Evolutionary conservation across 495 filamentous ascomycete species (phyloP).

Genomic region (Penicillium psychrofluorescens): DNA sequence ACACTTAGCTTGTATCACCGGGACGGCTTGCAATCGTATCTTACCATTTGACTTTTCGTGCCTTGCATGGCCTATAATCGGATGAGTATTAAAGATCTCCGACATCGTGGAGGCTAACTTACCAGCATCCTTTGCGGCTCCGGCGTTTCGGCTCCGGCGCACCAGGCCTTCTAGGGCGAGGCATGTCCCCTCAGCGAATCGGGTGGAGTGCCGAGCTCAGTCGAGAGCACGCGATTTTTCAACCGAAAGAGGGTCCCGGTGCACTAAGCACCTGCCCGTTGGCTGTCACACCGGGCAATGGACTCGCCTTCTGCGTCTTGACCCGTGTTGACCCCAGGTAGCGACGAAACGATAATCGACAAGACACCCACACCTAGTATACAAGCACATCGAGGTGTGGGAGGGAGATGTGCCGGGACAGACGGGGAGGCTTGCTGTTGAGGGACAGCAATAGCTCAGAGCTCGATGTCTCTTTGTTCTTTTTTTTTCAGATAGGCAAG

Average conservation of each 20-base stretch:
- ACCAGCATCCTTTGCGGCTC: slow-evolving; percentile 85
- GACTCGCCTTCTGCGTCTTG: slow-evolving; percentile 23
- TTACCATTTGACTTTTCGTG: slow-evolving; percentile 78
- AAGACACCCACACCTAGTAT: slow-evolving; percentile 32
- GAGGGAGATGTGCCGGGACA: slow-evolving; percentile 21
- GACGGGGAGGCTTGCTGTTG: slow-evolving; percentile 5
- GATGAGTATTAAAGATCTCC: slow-evolving; percentile 3
- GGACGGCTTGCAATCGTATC: not conserved
- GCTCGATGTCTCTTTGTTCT: not conserved
- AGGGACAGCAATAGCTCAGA: slow-evolving; percentile 9
- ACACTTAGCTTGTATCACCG: not conserved
- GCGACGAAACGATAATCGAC: slow-evolving; percentile 38
- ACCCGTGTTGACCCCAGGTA: slow-evolving; percentile 31
- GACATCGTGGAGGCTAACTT: slow-evolving; percentile 21
- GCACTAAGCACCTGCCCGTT: no score
- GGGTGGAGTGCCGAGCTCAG: not conserved
- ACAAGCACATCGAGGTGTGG: slow-evolving; percentile 38
- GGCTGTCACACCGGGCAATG: not conserved
- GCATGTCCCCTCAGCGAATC: slow-evolving; percentile 41
- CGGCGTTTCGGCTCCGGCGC: slow-evolving; percentile 62
- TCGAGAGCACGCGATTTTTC: not conserved
- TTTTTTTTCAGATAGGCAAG: no score
- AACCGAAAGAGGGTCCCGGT: not conserved
- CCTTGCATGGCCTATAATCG: slow-evolving; percentile 66
- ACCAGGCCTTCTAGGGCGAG: slow-evolving; percentile 58